Evolutionary conservation across 2,329 filamentous ascomycete species (phyloP).

Genomic region (Paecilomyces variotii): DNA sequence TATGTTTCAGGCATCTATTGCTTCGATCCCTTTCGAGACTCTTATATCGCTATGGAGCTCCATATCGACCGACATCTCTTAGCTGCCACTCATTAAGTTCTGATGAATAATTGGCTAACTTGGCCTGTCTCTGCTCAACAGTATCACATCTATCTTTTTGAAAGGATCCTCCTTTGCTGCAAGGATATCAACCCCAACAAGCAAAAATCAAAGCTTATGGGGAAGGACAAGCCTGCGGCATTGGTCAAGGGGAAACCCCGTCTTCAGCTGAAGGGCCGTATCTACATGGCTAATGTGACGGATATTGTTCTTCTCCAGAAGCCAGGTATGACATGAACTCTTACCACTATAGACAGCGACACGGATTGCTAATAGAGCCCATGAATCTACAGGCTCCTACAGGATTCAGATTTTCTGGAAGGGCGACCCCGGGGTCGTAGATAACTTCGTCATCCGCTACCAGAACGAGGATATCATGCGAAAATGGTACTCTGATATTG

Average conservation of each 20-base stretch:
- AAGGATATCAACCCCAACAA: slow-evolving; percentile 89
- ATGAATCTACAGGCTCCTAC: slow-evolving; percentile 60
- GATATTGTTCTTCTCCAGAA: slow-evolving; percentile 83
- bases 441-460: slow-evolving; percentile 94
- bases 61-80: no score
- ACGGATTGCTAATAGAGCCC: slow-evolving; percentile 2
- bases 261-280: slow-evolving; percentile 88
- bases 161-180: slow-evolving; percentile 90
- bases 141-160: slow-evolving; percentile 98
- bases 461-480: slow-evolving; percentile 85
- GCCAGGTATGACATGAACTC: slow-evolving; percentile 56
- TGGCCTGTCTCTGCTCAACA: slow-evolving; percentile 27
- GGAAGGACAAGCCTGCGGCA: slow-evolving; percentile 59
- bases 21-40: no score
- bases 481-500: slow-evolving; percentile 78
- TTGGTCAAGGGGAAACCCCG: slow-evolving; percentile 67
- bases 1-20: no score
- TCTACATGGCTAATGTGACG: slow-evolving; percentile 98
- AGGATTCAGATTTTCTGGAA: slow-evolving; percentile 99
- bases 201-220: slow-evolving; percentile 56
- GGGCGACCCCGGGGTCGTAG: slow-evolving; percentile 87
- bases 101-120: slow-evolving; percentile 7
- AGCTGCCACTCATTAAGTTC: not conserved
- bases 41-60: no score
- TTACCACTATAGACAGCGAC: not conserved